Evolutionary conservation across 495 filamentous ascomycete species (phyloP).

Genomic region (Aspergillus panamensis): DNA sequence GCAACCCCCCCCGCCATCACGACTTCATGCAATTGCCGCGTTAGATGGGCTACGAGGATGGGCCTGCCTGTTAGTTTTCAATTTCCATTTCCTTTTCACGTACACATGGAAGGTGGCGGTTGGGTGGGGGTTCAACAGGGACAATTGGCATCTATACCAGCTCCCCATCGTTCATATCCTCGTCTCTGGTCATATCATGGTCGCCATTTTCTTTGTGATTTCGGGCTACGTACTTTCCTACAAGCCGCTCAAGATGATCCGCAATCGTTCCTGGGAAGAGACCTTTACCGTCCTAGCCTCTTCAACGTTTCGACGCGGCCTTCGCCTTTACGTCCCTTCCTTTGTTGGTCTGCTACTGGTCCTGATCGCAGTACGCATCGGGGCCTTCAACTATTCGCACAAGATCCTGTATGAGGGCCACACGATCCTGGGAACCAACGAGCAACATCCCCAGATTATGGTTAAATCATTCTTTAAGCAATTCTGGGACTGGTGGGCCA

Average conservation of each 20-base stretch:
- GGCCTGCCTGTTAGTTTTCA: conserved; percentile 52
- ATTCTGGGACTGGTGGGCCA: conserved; percentile 47
- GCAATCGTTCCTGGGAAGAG: conserved; percentile 49
- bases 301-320: conserved; percentile 59
- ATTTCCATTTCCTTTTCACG: conserved; percentile 52
- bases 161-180: conserved; percentile 61
- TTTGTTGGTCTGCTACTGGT: conserved; percentile 55
- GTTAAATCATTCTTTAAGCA: conserved; percentile 41
- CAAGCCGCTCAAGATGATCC: conserved; percentile 59
- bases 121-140: conserved; percentile 47
- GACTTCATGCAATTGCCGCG: conserved; percentile 44
- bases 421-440: conserved; percentile 45
- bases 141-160: conserved; percentile 56
- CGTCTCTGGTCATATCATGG: conserved; percentile 65
- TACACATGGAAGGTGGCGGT: conserved; percentile 47
- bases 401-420: conserved; percentile 37
- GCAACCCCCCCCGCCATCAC: conserved; percentile 26
- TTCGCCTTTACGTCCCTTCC: conserved; percentile 62
- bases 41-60: conserved; percentile 51
- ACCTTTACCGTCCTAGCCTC: conserved; percentile 51
- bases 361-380: conserved; percentile 50
- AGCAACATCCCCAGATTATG: conserved; percentile 44
- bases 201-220: conserved; percentile 71
- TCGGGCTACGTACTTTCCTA: conserved; percentile 66
- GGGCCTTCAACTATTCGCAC: conserved; percentile 46